Evolutionary conservation across 176 grass and related monocot species (phyloP).

Genomic region (Hordeum marinum): DNA sequence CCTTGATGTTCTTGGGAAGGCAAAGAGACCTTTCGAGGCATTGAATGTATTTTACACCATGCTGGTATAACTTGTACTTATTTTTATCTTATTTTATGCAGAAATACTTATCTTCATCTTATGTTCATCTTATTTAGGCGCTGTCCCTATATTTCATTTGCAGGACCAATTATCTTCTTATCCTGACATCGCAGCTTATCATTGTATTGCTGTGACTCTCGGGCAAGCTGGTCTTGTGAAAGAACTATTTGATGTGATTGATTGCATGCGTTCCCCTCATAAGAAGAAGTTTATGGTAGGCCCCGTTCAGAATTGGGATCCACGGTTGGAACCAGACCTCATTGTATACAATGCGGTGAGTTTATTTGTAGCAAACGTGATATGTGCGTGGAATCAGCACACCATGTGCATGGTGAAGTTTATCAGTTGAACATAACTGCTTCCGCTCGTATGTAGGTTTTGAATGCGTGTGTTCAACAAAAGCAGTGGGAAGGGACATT

Average conservation of each 20-base stretch:
- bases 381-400: background rate
- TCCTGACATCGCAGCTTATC: constrained; percentile 88
- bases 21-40: constrained; percentile 81
- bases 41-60: constrained; percentile 85
- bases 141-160: constrained; percentile 28
- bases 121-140: constrained; percentile 3
- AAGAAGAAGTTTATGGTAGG: constrained; percentile 71
- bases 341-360: constrained; percentile 86
- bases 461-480: constrained; percentile 90
- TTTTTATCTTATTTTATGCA: constrained; percentile 15
- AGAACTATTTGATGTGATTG: constrained; percentile 97
- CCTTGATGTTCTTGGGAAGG: constrained; percentile 94
- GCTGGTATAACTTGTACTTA: constrained; percentile 50
- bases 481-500: constrained; percentile 99
- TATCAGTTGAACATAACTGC: constrained; percentile 14
- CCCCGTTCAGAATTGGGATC: constrained; percentile 78
- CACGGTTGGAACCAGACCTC: constrained; percentile 87
- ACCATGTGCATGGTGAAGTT: background rate
- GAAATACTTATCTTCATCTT: background rate
- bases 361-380: constrained; percentile 8
- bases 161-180: constrained; percentile 92
- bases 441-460: constrained; percentile 45
- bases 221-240: constrained; percentile 94
- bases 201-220: constrained; percentile 86
- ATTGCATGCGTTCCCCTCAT: constrained; percentile 72